These are phyloP conservation scores for Pseudonitzschia multiseries DNA, from an alignment of 108 stramenopile species.

Conservation along the genomic window DNA sequence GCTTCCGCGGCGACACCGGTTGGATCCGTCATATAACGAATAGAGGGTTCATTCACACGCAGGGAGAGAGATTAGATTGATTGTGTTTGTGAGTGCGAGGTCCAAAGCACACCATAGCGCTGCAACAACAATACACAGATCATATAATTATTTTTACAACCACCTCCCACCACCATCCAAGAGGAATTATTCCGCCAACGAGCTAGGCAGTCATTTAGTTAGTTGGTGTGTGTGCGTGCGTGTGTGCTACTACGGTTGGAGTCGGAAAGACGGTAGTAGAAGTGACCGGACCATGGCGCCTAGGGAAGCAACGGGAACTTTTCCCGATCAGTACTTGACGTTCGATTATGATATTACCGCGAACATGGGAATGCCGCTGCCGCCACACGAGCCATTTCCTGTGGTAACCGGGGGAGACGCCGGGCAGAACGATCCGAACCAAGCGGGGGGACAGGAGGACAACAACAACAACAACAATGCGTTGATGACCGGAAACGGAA, in stretches of 20 bases:
- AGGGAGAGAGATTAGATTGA: no score
- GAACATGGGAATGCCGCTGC: constrained; percentile 33
- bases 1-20: background rate
- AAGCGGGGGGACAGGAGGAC: constrained; percentile 2
- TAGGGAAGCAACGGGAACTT: constrained; percentile 72
- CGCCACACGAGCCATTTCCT: constrained; percentile 43
- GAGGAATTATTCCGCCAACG: no score
- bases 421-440: constrained; percentile 13
- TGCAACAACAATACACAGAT: no score
- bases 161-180: no score
- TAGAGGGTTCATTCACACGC: no score
- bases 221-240: no score
- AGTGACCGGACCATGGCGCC: constrained; percentile 68
- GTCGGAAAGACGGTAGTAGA: background rate
- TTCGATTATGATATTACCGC: constrained; percentile 62
- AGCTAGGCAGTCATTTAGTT: no score
- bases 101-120: no score
- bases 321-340: constrained; percentile 69
- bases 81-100: no score
- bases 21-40: background rate
- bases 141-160: no score
- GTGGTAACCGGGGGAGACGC: constrained; percentile 10
- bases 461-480: constrained; percentile 12
- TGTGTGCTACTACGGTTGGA: no score
- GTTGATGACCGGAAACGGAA: background rate